phyloP scores from a whole-genome alignment of 2,329 filamentous ascomycete genomes.

The Hypoxylon sp. region DNA sequence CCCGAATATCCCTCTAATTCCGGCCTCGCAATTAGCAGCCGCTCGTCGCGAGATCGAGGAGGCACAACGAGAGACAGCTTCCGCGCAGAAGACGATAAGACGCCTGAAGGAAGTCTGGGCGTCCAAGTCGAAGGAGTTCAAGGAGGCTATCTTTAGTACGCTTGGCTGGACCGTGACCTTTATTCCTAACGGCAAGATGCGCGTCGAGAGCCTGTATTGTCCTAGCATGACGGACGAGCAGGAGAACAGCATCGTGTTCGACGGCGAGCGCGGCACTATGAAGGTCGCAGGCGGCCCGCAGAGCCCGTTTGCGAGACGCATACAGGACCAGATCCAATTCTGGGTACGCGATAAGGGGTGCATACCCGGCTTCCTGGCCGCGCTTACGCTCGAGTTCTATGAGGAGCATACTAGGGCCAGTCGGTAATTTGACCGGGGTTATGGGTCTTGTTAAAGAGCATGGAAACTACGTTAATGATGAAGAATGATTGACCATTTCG shows the following conservation, averaged over 20 bases:
- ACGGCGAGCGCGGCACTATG: slow-evolving; percentile 96
- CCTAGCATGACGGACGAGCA: slow-evolving; percentile 75
- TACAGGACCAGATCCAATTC: slow-evolving; percentile 88
- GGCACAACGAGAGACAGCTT: slow-evolving; percentile 75
- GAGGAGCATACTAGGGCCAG: slow-evolving; percentile 69
- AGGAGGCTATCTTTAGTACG: slow-evolving; percentile 91
- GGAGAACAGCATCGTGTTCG: slow-evolving; percentile 83
- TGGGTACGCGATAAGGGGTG: slow-evolving; percentile 96
- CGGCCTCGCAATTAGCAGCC: slow-evolving; percentile 80
- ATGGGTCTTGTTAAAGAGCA: neutral
- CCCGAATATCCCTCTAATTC: slow-evolving; percentile 72
- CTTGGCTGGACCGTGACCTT: slow-evolving; percentile 97
- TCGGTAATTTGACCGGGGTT: slow-evolving; percentile 6
- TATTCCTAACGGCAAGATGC: slow-evolving; percentile 95
- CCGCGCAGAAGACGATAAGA: slow-evolving; percentile 84
- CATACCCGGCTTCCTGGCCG: slow-evolving; percentile 92
- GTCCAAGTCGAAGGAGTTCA: slow-evolving; percentile 92
- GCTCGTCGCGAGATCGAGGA: slow-evolving; percentile 81
- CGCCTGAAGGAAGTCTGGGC: slow-evolving; percentile 94
- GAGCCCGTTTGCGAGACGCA: slow-evolving; percentile 87
- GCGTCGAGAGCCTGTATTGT: slow-evolving; percentile 88
- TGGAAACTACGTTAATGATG: neutral
- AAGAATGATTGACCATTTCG: neutral
- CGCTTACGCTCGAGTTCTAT: slow-evolving; percentile 92
- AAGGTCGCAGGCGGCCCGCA: slow-evolving; percentile 93